These are phyloP conservation scores for Nitzschia palea DNA, from an alignment of 108 stramenopile genomes.

Conservation along the genomic window DNA sequence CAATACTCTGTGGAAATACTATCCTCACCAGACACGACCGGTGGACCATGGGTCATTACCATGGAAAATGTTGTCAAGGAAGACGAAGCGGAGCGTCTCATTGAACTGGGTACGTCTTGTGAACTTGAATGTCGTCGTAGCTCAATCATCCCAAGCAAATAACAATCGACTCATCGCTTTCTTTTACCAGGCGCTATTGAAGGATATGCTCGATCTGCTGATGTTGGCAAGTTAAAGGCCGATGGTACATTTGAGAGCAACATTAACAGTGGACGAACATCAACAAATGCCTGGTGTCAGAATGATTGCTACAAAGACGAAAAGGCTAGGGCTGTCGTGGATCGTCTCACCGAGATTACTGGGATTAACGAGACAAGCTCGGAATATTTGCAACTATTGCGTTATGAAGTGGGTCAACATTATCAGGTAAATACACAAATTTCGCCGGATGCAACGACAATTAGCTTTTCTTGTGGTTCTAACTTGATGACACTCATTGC, in stretches of 20 bases:
- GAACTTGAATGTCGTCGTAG: neutral
- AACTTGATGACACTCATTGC: neutral
- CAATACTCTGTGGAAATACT: slow-evolving; percentile 57
- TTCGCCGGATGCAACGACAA: neutral
- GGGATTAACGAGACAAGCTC: slow-evolving; percentile 39
- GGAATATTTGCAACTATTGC: slow-evolving; percentile 66
- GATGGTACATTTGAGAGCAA: slow-evolving; percentile 67
- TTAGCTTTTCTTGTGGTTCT: neutral
- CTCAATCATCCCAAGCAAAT: neutral
- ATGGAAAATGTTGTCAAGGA: slow-evolving; percentile 82
- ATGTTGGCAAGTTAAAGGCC: slow-evolving; percentile 61
- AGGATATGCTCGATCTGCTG: slow-evolving; percentile 81
- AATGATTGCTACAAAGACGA: slow-evolving; percentile 54
- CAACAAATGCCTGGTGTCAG: slow-evolving; percentile 79
- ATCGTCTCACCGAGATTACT: slow-evolving; percentile 55
- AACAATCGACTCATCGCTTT: neutral
- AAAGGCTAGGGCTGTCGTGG: slow-evolving; percentile 32
- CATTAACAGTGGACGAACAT: slow-evolving; percentile 46
- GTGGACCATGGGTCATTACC: slow-evolving; percentile 85
- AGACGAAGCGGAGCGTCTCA: slow-evolving; percentile 71
- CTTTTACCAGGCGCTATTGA: slow-evolving; percentile 8
- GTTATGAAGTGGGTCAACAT: slow-evolving; percentile 15
- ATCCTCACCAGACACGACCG: slow-evolving; percentile 56
- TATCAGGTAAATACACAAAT: slow-evolving; percentile 18
- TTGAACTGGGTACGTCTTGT: slow-evolving; percentile 50